A percentile compares a stretch with the other conserved stretches of the same genome.
These are phyloP conservation scores for Penicillium sp. DNA, from an alignment of 2,329 filamentous ascomycete genomes.

Conservation along the genomic window DNA sequence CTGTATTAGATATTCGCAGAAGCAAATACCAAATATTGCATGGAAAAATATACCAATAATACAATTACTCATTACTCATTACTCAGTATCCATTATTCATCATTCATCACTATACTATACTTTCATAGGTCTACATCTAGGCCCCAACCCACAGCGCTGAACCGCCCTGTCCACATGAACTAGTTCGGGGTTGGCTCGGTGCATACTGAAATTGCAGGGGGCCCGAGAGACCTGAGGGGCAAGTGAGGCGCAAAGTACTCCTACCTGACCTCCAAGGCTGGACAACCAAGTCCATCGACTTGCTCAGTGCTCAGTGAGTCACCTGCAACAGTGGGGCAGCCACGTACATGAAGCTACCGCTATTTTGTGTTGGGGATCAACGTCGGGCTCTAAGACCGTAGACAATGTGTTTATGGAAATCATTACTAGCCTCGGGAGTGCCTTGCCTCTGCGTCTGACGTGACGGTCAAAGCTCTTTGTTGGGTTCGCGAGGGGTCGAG, in stretches of 20 bases:
- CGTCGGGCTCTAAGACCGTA: background rate
- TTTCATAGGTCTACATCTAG: background rate
- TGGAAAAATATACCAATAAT: background rate
- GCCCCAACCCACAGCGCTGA: background rate
- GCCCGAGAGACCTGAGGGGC: background rate
- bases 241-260: background rate
- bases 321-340: constrained; percentile 1
- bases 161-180: background rate
- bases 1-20: background rate
- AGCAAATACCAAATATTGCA: background rate
- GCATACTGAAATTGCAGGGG: constrained; percentile 3
- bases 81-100: background rate
- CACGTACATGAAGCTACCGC: constrained; percentile 8
- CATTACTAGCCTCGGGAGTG: background rate
- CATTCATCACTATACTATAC: background rate
- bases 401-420: background rate
- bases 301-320: background rate
- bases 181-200: background rate
- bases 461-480: background rate
- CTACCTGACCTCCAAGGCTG: background rate
- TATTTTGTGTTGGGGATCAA: background rate
- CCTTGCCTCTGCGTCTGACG: background rate
- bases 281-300: background rate
- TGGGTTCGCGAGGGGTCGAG: background rate
- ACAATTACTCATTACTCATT: background rate